Evolutionary conservation across 257 asterid genomes (phyloP).

Genomic region (Ehretia macrophylla): DNA sequence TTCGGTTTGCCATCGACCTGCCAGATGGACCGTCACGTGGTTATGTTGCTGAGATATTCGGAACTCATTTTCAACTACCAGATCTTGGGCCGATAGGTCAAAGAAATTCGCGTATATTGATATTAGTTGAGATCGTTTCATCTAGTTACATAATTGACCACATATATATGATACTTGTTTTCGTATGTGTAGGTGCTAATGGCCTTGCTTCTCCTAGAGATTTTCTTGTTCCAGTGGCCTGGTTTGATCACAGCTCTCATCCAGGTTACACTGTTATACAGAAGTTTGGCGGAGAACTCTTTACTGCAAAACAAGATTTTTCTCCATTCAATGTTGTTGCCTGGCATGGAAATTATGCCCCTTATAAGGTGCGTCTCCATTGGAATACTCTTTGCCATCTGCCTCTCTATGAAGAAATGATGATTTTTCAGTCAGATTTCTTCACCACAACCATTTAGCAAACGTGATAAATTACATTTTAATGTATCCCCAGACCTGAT

Average conservation of each 20-base stretch:
- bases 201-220: constrained; percentile 97
- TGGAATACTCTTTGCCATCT: background rate
- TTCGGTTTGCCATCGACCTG: constrained; percentile 71
- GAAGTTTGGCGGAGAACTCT: constrained; percentile 93
- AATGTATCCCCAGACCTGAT: constrained; percentile 19
- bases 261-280: constrained; percentile 90
- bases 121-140: background rate
- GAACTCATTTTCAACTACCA: constrained; percentile 95
- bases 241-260: constrained; percentile 56
- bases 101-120: constrained; percentile 6
- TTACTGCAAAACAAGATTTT: constrained; percentile 91
- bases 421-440: background rate
- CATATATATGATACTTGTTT: constrained; percentile 3
- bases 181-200: constrained; percentile 66
- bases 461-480: background rate
- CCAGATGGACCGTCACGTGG: constrained; percentile 96
- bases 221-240: constrained; percentile 81
- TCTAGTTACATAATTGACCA: background rate
- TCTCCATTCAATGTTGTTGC: constrained; percentile 97
- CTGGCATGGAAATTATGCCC: constrained; percentile 96
- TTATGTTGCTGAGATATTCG: constrained; percentile 86
- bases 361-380: constrained; percentile 61
- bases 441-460: background rate
- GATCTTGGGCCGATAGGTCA: constrained; percentile 98
- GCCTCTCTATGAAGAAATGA: background rate